Conservation (phyloP, 345 rosid genomes). For the Dovyalis caffra region DNA sequence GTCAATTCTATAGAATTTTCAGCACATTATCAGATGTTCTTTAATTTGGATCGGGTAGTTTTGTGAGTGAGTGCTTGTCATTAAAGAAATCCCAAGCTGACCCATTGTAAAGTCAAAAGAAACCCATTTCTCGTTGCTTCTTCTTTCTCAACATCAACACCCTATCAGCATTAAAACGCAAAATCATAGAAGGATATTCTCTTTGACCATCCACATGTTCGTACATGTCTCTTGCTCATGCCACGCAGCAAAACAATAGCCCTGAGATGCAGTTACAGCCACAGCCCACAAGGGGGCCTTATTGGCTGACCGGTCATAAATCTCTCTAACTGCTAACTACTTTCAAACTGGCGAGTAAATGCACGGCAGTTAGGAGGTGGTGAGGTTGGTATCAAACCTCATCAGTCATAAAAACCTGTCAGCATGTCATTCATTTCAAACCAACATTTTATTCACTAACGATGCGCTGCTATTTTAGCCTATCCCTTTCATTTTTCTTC, state of each 20-base stretch:
- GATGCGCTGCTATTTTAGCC: neutral
- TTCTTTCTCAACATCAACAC: neutral
- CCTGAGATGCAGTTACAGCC: neutral
- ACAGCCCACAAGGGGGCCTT: neutral
- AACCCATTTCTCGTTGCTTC: conserved; percentile 2
- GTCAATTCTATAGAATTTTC: neutral
- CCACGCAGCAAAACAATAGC: conserved; percentile 5
- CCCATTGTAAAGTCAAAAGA: conserved; percentile 14
- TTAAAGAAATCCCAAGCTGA: neutral
- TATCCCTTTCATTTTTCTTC: neutral
- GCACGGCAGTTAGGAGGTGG: conserved; percentile 26
- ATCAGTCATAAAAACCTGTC: conserved; percentile 23
- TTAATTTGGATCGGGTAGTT: neutral
- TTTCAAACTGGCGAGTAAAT: conserved; percentile 31
- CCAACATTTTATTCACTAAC: neutral
- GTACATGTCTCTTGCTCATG: neutral
- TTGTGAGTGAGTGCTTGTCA: neutral
- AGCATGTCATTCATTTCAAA: conserved; percentile 11
- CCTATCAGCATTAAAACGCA: neutral
- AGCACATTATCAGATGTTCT: neutral
- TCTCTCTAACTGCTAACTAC: conserved; percentile 41
- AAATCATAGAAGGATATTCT: neutral
- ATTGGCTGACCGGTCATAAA: conserved; percentile 18
- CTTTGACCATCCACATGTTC: neutral
- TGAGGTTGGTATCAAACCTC: conserved; percentile 19